Evolutionary conservation across 441 rosid species (phyloP).

Genomic region (Populus hybrid): DNA sequence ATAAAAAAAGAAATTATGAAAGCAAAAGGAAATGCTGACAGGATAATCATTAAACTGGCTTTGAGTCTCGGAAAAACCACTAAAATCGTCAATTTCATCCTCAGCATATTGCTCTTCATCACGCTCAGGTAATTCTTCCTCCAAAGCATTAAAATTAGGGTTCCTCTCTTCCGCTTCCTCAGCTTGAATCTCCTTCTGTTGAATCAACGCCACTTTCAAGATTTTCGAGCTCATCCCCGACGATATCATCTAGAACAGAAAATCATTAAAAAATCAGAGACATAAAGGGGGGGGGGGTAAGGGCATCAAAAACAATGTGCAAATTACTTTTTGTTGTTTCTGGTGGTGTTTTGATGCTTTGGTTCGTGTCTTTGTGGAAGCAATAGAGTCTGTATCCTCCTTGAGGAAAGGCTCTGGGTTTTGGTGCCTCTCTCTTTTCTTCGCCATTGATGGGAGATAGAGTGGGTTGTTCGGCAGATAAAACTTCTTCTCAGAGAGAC

Average conservation of each 20-base stretch:
- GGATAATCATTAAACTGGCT: slow-evolving; percentile 52
- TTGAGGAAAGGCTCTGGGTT: slow-evolving; percentile 66
- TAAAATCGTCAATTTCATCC: slow-evolving; percentile 60
- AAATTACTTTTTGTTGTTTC: slow-evolving; percentile 39
- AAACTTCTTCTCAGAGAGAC: no score
- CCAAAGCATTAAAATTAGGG: slow-evolving; percentile 31
- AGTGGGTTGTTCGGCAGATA: neutral
- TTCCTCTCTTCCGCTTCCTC: slow-evolving; percentile 33
- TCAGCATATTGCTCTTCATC: slow-evolving; percentile 36
- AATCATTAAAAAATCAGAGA: neutral
- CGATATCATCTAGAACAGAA: slow-evolving; percentile 44
- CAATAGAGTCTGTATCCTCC: slow-evolving; percentile 41
- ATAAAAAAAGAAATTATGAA: neutral
- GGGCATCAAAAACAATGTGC: neutral
- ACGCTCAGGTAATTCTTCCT: slow-evolving; percentile 34
- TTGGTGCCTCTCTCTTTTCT: slow-evolving; percentile 57
- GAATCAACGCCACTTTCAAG: slow-evolving; percentile 74
- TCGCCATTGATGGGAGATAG: slow-evolving; percentile 36
- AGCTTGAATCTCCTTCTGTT: slow-evolving; percentile 73
- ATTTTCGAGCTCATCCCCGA: slow-evolving; percentile 77
- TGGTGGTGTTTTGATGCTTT: slow-evolving; percentile 67
- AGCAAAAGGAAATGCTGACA: slow-evolving; percentile 23
- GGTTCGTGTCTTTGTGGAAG: slow-evolving; percentile 53
- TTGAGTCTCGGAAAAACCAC: slow-evolving; percentile 59
- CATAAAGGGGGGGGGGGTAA: neutral